Base-by-base conservation (phyloP, 768 basidiomycete species). In the Lyophyllum shimeji region DNA sequence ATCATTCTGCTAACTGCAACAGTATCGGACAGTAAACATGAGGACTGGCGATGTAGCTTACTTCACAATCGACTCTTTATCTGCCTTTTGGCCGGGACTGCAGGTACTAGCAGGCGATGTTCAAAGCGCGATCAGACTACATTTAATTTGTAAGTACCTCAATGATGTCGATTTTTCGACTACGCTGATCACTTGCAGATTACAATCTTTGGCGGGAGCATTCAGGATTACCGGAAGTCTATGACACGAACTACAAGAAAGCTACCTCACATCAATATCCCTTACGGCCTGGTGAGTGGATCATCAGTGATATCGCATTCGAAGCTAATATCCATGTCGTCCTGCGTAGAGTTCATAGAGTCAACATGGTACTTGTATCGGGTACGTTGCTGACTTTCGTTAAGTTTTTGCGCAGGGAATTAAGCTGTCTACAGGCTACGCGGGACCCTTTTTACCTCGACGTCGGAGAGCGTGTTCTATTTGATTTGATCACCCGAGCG, bases 21-120 rank as follows among this genome's bases (percentile, higher is more conserved):
- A 97, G 95, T 98, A 87, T 76, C 89, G 91, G 44, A 85, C 81
- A 21, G 85, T 95, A n/a, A 84, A 92, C 55, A 90, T 95, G 72
- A 74, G 83, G 48, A 83, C 76, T 25, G 93, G 95, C 18, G 87
- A 91, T 56, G 75, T 84, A 5, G 78, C 86, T 7, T 91, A 87
- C 65, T 73, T 79, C 44, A 89, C 86, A n/a, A 76, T 96, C n/a
- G 97, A 99, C 68, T 97, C 94, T 1, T 74, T 99, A 15, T 93
- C 94, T 1, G 95, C 97, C 1, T 99, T 98, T 69, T 94, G 95
- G 86, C 93, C 96, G n/a, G 97, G 95, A 20, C 76, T 98, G 15
- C 96, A 97, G 71, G 90, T 95, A 9, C 73, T 93, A 12, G 85
- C 86, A 3, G 91, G 90, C 18, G 91, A 97, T 73, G 67, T 97